phyloP scores from a whole-genome alignment of 2,329 filamentous ascomycete species.

The Pseudocercospora crystallina region DNA sequence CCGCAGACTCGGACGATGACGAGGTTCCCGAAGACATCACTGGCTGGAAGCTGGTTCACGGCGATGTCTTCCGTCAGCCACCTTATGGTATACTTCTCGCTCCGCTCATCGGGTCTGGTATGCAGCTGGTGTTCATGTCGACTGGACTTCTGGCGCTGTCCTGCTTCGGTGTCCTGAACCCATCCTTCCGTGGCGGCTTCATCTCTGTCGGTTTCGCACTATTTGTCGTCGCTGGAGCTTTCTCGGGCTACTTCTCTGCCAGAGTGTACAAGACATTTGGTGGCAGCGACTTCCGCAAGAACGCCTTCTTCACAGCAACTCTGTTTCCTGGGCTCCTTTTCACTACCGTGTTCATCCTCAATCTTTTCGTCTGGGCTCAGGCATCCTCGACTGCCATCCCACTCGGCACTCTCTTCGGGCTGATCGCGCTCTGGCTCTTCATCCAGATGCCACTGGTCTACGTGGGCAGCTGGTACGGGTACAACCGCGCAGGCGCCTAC shows the following conservation, averaged over 20 bases:
- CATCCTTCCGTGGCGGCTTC: conserved; percentile 86
- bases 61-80: conserved; percentile 81
- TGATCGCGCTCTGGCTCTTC: conserved; percentile 77
- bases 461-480: conserved; percentile 75
- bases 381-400: conserved; percentile 85
- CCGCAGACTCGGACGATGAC: conserved; percentile 62
- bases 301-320: conserved; percentile 70
- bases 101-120: conserved; percentile 79
- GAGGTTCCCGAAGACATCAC: conserved; percentile 75
- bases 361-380: conserved; percentile 87
- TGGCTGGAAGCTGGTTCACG: conserved; percentile 85
- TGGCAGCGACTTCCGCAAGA: conserved; percentile 71
- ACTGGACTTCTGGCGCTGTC: conserved; percentile 60
- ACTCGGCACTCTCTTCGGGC: conserved; percentile 72
- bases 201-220: conserved; percentile 79
- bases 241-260: conserved; percentile 85
- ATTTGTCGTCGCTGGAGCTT: conserved; percentile 78
- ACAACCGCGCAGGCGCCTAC: conserved; percentile 65
- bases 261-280: conserved; percentile 82
- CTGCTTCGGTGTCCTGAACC: conserved; percentile 76
- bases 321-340: conserved; percentile 80
- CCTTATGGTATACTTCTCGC: conserved; percentile 70
- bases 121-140: conserved; percentile 82
- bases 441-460: conserved; percentile 86
- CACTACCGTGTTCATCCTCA: conserved; percentile 72